phyloP scores from a whole-genome alignment of 1,139 yeast species.

The Sugiyamaella neomexicana region DNA sequence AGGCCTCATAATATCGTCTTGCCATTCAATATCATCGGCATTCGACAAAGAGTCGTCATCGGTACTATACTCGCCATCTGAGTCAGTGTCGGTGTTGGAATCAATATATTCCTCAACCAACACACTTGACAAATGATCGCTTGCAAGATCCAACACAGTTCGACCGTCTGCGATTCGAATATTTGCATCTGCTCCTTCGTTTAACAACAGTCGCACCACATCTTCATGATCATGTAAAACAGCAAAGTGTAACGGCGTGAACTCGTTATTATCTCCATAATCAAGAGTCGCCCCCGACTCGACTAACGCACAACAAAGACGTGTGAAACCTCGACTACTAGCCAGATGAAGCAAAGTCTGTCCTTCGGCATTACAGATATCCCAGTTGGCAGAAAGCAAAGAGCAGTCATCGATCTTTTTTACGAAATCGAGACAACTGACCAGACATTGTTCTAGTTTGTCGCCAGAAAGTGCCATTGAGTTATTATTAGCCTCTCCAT shows the following conservation, averaged over 20 bases:
- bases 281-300: constrained; percentile 75
- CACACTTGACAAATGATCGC: not conserved
- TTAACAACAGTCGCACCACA: constrained; percentile 54
- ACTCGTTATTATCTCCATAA: constrained; percentile 67
- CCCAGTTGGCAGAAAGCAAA: constrained; percentile 64
- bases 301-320: constrained; percentile 59
- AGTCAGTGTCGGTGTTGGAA: constrained; percentile 31
- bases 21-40: constrained; percentile 8
- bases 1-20: constrained; percentile 9
- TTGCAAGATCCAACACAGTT: constrained; percentile 50
- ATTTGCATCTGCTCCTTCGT: constrained; percentile 61
- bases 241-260: constrained; percentile 81
- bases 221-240: constrained; percentile 66
- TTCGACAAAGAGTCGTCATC: not conserved
- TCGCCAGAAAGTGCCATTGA: constrained; percentile 40
- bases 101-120: constrained; percentile 32
- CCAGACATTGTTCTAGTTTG: constrained; percentile 59
- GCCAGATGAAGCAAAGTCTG: constrained; percentile 83
- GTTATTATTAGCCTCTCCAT: constrained; percentile 14
- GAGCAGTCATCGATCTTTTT: constrained; percentile 49
- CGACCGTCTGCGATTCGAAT: constrained; percentile 55
- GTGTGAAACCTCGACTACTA: constrained; percentile 62
- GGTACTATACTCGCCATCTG: constrained; percentile 20
- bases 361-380: constrained; percentile 69
- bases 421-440: constrained; percentile 63